These are phyloP conservation scores for Trichoderma polysporum DNA, from an alignment of 2,329 filamentous ascomycete species.

Conservation along the genomic window DNA sequence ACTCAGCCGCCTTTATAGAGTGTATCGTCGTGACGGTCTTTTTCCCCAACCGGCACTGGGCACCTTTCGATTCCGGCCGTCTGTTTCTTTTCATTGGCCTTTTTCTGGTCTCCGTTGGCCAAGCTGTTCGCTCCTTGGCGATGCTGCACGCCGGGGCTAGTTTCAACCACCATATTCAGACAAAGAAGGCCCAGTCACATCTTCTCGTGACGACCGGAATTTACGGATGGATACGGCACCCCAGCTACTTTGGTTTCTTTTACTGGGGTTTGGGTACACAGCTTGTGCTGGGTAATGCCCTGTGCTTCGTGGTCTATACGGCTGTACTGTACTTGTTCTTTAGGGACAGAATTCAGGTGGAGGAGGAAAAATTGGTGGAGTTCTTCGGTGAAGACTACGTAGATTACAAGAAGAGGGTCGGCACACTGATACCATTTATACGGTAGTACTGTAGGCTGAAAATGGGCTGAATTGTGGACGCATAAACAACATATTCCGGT, in stretches of 20 bases:
- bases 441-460: constrained; percentile 22
- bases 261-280: constrained; percentile 98
- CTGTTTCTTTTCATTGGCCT: constrained; percentile 59
- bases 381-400: constrained; percentile 87
- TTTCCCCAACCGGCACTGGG: constrained; percentile 51
- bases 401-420: constrained; percentile 67
- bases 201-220: constrained; percentile 79
- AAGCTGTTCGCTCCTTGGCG: constrained; percentile 72
- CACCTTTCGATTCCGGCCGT: constrained; percentile 44
- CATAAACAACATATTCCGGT: neutral
- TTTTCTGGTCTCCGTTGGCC: constrained; percentile 64
- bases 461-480: neutral
- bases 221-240: constrained; percentile 76
- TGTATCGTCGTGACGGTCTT: constrained; percentile 61
- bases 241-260: constrained; percentile 97
- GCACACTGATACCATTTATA: constrained; percentile 75
- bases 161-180: constrained; percentile 88
- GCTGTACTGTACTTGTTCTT: constrained; percentile 87
- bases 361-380: constrained; percentile 72
- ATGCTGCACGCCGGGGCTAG: constrained; percentile 88
- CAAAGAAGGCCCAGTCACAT: constrained; percentile 66
- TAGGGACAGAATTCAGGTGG: constrained; percentile 66
- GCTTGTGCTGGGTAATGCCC: constrained; percentile 77
- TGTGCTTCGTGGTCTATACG: constrained; percentile 74
- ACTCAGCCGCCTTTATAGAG: constrained; percentile 72